Percentiles rank a stretch among this genome's conserved stretches.
Conservation (phyloP, 768 basidiomycete genomes). For the Brasilioporus rufonigricans region DNA sequence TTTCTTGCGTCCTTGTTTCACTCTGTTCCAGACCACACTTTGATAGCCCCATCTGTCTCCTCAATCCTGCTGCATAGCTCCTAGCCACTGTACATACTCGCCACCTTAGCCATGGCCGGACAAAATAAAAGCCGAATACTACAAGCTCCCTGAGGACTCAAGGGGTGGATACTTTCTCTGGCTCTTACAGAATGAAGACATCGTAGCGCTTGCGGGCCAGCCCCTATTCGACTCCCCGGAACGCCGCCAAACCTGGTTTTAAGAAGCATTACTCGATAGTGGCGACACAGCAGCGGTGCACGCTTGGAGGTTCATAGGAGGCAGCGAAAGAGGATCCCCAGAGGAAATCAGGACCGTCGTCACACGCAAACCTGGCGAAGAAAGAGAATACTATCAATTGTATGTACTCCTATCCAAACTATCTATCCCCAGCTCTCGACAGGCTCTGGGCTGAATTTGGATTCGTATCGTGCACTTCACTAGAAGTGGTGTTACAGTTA, state of each 20-base stretch:
- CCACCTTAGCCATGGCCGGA: no score
- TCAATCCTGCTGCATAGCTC: no score
- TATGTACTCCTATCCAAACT: background rate
- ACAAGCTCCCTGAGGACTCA: background rate
- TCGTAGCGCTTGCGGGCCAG: background rate
- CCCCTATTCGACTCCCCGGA: background rate
- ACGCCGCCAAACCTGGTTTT: no score
- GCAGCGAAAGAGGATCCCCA: background rate
- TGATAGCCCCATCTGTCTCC: no score
- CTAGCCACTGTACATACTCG: no score
- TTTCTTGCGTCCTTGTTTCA: no score
- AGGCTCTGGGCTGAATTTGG: background rate
- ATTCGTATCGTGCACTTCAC: background rate
- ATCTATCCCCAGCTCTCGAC: background rate
- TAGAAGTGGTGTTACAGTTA: background rate
- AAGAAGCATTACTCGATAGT: no score
- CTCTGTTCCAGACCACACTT: no score
- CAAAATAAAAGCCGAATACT: background rate
- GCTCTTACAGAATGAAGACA: slow-evolving; percentile 2
- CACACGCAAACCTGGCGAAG: background rate
- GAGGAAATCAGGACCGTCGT: background rate
- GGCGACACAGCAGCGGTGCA: background rate
- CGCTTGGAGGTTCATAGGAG: slow-evolving; percentile 2
- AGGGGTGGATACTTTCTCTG: slow-evolving; percentile 2
- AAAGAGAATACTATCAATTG: background rate